Percentiles rank a stretch among this genome's conserved stretches.
phyloP scores from a whole-genome alignment of 202 grass and related monocot genomes.

The Elaeis oleifera region DNA sequence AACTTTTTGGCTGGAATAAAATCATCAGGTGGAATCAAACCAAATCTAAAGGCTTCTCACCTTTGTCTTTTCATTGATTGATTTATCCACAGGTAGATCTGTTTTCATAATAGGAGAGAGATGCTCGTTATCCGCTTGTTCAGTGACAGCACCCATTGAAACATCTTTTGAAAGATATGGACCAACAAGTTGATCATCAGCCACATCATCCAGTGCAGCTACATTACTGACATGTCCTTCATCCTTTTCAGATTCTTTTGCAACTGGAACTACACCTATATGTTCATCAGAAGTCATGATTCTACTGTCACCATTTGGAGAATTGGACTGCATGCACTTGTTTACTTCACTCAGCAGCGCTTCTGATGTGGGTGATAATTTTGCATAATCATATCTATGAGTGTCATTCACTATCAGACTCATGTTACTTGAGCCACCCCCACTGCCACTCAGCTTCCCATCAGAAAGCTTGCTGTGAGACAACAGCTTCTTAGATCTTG shows the following conservation, averaged over 20 bases:
- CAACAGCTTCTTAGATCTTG: conserved; percentile 35
- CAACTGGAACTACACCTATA: conserved; percentile 18
- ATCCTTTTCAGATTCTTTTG: conserved; percentile 21
- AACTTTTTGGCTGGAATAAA: too few relatives aligned
- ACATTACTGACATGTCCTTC: conserved; percentile 14
- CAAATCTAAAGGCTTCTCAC: conserved; percentile 12
- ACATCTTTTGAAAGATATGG: conserved; percentile 14
- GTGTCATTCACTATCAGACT: conserved; percentile 41
- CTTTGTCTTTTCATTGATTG: conserved; percentile 20
- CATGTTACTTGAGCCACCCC: conserved; percentile 42
- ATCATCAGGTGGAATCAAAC: conserved; percentile 10
- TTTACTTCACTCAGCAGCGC: conserved; percentile 46
- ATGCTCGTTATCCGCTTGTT: conserved; percentile 17
- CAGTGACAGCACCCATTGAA: conserved; percentile 12
- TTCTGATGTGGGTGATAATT: conserved; percentile 43
- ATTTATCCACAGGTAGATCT: neutral
- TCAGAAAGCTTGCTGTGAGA: conserved; percentile 19
- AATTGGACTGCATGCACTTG: conserved; percentile 19
- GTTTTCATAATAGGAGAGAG: conserved; percentile 1
- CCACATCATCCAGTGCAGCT: conserved; percentile 16
- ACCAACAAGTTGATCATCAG: neutral
- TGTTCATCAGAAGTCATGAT: conserved; percentile 16
- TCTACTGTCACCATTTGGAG: conserved; percentile 17
- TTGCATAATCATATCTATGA: conserved; percentile 39
- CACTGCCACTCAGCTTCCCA: conserved; percentile 21